Evolutionary conservation across 306 rosid species (phyloP).

Genomic region (Alnus rubra): DNA sequence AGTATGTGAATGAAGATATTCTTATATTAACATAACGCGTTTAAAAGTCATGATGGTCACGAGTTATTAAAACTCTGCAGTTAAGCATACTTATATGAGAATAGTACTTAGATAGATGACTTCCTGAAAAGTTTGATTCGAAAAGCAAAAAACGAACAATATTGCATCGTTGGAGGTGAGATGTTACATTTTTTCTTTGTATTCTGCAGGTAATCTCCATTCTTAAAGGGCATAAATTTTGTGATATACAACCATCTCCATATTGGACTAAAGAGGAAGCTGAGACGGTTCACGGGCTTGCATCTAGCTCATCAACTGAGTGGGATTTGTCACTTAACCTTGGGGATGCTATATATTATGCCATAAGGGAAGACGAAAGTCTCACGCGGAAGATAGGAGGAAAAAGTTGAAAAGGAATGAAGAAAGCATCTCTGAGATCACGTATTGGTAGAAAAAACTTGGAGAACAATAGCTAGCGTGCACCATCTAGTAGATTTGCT

Average conservation of each 20-base stretch:
- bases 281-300: not conserved
- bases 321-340: not conserved
- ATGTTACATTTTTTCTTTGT: not conserved
- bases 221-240: constrained; percentile 25
- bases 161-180: too few species aligned
- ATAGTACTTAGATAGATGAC: too few species aligned
- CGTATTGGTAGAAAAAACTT: too few species aligned
- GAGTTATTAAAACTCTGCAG: too few species aligned
- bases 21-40: too few species aligned
- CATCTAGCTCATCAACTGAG: not conserved
- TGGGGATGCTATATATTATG: not conserved
- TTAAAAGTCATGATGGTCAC: too few species aligned
- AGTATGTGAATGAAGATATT: too few species aligned
- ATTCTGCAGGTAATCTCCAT: constrained; percentile 12
- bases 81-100: too few species aligned
- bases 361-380: not conserved
- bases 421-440: not conserved
- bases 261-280: not conserved
- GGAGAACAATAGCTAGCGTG: too few species aligned
- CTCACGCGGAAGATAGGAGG: not conserved
- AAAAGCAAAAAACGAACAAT: too few species aligned
- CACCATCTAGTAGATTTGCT: too few species aligned
- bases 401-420: not conserved
- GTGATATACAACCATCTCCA: constrained; percentile 25
- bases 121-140: too few species aligned